These are phyloP conservation scores for Diplosphaera chodatii DNA, from an alignment of 139 green algal genomes.

Conservation along the genomic window DNA sequence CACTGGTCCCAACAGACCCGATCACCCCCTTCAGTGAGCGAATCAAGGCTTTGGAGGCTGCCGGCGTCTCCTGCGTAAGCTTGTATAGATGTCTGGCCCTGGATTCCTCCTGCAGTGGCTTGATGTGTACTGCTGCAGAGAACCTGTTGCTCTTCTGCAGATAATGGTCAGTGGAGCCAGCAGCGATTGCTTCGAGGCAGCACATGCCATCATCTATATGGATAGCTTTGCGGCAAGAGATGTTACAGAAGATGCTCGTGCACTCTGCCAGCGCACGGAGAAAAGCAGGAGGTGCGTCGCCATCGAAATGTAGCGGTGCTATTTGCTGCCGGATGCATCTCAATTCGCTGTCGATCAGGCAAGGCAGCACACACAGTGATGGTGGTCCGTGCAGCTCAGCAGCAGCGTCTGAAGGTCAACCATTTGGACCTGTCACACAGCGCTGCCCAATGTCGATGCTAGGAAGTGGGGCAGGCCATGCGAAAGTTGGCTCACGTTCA, in stretches of 20 bases:
- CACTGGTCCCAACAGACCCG: slow-evolving; percentile 49
- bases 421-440: background rate
- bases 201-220: slow-evolving; percentile 54
- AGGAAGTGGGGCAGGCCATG: too few relatives aligned
- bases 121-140: too few relatives aligned
- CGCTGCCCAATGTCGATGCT: background rate
- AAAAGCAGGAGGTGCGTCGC: background rate
- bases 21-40: slow-evolving; percentile 61
- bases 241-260: slow-evolving; percentile 35
- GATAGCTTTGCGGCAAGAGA: slow-evolving; percentile 36
- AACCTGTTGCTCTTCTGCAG: too few relatives aligned
- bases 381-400: background rate
- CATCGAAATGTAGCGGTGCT: too few relatives aligned
- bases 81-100: too few relatives aligned
- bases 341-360: too few relatives aligned
- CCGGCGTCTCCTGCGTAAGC: slow-evolving; percentile 25
- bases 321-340: too few relatives aligned
- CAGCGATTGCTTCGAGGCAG: slow-evolving; percentile 62
- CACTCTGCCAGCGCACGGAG: slow-evolving; percentile 23
- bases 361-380: too few relatives aligned
- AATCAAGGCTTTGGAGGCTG: slow-evolving; percentile 22
- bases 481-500: background rate
- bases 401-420: background rate
- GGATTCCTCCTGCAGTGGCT: too few relatives aligned
- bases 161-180: slow-evolving; percentile 54